Base-by-base conservation (phyloP, 352 stramenopile species). In the Phytophthora rubi region DNA sequence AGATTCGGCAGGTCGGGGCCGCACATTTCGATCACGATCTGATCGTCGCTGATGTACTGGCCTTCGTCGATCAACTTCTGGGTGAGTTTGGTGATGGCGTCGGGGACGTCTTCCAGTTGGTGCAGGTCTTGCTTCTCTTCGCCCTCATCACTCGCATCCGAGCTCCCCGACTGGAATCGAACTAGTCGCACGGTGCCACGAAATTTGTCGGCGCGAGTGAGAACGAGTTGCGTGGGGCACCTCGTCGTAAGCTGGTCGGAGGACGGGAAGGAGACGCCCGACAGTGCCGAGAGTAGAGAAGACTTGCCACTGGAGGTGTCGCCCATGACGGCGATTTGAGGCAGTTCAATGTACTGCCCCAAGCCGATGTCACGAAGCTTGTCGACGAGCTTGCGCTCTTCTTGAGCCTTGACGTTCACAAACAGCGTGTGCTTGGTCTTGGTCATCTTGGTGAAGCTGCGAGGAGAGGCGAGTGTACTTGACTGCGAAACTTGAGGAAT, bases 271-370 rank as follows among this genome's bases (percentile, higher is more conserved):
- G 86, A 80, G 16, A 97, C 70, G 7, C 87, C 86, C 9, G 82
- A 94, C 10, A 97, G 73, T 23, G 90, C 85, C 21, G 94, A 93
- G 2, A 97, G 66, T 8, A 97, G 79, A n/a, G 88, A 95, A 44
- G 84, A 94, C 62, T 97, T 97, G 21, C 90, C 91, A 73, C 85
- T 96, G 30, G 81, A 94, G 16, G 90, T 97, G 70, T 97, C 90
- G 13, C 93, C 91, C 83, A 97, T 93, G 33, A 97, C 93, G 15
- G 82, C 88, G 67, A 97, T 97, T 76, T 96, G 93, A n/a, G 91
- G 93, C 8, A 97, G 66, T 63, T 94, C 53, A 30, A 98, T 74
- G 65, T 92, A 95, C 60, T 93, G 70, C 44, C 79, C 82, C 3
- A 90, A 70, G 2, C 82, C 82, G 28, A 91, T 78, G 21, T 80